phyloP scores from a whole-genome alignment of 805 yeast species.

The Metschnikowia continentalis region DNA sequence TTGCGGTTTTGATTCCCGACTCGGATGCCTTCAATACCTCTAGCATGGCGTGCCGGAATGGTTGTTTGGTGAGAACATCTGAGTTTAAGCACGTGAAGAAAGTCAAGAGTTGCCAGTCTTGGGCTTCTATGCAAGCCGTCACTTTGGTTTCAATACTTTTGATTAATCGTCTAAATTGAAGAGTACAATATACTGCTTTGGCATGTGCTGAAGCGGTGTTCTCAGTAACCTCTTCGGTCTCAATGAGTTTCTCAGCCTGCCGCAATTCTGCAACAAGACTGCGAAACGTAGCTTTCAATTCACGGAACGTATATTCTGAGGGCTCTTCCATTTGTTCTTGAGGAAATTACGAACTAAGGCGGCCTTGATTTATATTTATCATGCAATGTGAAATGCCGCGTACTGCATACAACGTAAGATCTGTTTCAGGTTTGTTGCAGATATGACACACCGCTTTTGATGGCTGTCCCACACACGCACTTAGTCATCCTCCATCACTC shows the following conservation, averaged over 20 bases:
- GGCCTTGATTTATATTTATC: background rate
- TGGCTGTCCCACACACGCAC: background rate
- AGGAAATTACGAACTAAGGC: background rate
- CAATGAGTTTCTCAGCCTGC: background rate
- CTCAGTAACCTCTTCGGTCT: background rate
- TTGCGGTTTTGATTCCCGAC: background rate
- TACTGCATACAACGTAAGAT: background rate
- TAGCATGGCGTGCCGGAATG: background rate
- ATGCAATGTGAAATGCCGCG: background rate
- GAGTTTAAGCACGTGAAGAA: background rate
- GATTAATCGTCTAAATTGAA: background rate
- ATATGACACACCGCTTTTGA: constrained; percentile 8
- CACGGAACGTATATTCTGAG: background rate
- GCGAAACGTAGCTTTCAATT: background rate
- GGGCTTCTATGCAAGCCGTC: background rate
- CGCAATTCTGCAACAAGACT: background rate
- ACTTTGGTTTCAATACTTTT: background rate
- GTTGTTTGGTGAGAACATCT: background rate
- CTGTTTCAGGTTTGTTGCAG: constrained; percentile 16
- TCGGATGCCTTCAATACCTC: background rate
- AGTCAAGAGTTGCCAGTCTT: background rate
- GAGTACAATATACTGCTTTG: background rate
- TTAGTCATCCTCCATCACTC: constrained; percentile 59
- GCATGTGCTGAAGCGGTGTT: constrained; percentile 1
- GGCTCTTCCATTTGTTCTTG: background rate